Base-by-base conservation (phyloP, 495 filamentous ascomycete species). In the Xylaria scruposa region DNA sequence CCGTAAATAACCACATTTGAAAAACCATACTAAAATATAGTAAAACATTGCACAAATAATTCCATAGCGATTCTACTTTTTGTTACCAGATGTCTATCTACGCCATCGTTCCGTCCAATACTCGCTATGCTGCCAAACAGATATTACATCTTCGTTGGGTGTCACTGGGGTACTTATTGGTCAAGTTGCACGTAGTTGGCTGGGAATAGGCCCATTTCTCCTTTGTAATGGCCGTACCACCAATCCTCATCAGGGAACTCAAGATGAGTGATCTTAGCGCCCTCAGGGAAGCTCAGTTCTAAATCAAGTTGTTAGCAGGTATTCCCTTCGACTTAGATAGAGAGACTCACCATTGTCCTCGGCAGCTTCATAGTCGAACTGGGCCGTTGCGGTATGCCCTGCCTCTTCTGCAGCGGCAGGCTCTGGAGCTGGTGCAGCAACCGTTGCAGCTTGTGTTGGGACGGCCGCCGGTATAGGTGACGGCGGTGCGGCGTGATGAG, bases 181-280 rank as follows among this genome's bases (percentile, higher is more conserved):
- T 91, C 86, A 71, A 93, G 83, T 76, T 91, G 82, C 56, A 94
- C 92, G 78, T 94, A 94, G 78, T 93, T 94, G 73, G 92, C 89
- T n/a, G 92, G 92, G 87, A 99, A 99, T n/a, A 98, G 85, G 31
- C 96, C 96, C 8, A 87, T 88, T 70, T 89, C 88, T 10, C 94
- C 93, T 29, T 88, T 83, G 76, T 93, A 97, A 72, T 93, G 89
- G 47, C 96, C 96, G 72, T 93, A 90, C 96, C 96, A 99, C 96
- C 96, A 99, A 78, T 98, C 96, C 72, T 98, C 94, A 78, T 98
- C 96, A 5, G 97, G 97, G 83, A 98, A 98, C 82, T 98, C 93
- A 31, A 89, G 74, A 65, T 83, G 76, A 29, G 83, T 88, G 61
- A 99, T 93, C 59, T 84, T 93, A 36, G 92, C 95, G 6, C 90